Evolutionary conservation across 2,329 filamentous ascomycete genomes (phyloP), one percentile per base, ranked within the genome.

Genomic region (Alternaria brassicae): DNA sequence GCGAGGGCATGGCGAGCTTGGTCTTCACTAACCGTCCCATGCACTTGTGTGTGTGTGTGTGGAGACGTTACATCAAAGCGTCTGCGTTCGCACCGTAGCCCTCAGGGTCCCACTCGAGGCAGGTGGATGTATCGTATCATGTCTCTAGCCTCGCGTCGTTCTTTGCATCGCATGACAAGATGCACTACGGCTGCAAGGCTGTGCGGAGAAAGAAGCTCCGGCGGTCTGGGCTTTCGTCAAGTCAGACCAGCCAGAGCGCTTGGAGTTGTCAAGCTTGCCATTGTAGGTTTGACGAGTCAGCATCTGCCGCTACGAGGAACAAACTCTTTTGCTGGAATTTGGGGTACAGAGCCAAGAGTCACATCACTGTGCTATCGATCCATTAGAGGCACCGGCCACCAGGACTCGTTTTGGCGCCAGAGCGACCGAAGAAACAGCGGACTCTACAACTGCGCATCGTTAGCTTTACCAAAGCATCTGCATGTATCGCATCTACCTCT

Each of bases 221-320:
- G 56, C 77, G 1, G 88, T 89, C 67, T 95, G 91, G 91, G 91
- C 1, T 80, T 94, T 6, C 0, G 80, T 81, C 12, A 82, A 79
- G n/a, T 92, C 91, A 0, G 95, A 67, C 91, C 92, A 0, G 85
- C 82, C 1, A 83, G 82, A 19, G 92, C 91, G 0, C 79, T 95
- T 9, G 85, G 87, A 32, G 63, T 69, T 45, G 90, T 93, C 3
- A 94, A 95, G 91, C 79, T 94, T 19, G 91, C 91, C 0, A 93
- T 95, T 89, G 91, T 2, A 91, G 92, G 0, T 91, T 91, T 0
- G 95, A 95, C 76, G 92, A 92, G 0, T 91, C 89, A 2, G 92
- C 85, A 0, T 75, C 95, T 39, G 81, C 90, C 0, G 86, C 95
- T 55, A 94, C 93, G 90, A 95, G 95, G 92, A 91, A 95, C 72